Percentiles rank a stretch among this genome's conserved stretches.
These are phyloP conservation scores for Fremontodendron californicum DNA, from an alignment of 345 rosid genomes.

Conservation along the genomic window DNA sequence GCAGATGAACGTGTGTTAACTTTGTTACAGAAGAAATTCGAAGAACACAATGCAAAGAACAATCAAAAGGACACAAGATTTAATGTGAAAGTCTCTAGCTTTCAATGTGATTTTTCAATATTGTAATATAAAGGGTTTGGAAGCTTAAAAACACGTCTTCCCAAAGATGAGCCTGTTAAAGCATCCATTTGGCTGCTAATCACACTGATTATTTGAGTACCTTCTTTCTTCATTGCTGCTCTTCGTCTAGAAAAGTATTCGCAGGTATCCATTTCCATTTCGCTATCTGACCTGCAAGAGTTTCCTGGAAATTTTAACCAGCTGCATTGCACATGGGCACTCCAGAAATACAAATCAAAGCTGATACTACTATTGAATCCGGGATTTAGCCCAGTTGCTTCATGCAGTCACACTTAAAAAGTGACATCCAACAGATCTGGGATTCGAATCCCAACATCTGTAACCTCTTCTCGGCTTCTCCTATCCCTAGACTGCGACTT, in stretches of 20 bases:
- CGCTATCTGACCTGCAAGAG: slow-evolving; percentile 46
- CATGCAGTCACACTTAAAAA: too few species aligned
- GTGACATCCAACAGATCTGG: too few species aligned
- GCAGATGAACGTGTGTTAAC: background rate
- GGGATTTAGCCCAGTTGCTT: too few species aligned
- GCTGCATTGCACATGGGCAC: background rate
- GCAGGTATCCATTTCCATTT: slow-evolving; percentile 31
- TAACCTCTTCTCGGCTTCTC: too few species aligned
- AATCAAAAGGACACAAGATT: background rate
- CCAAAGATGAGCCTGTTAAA: slow-evolving; percentile 38
- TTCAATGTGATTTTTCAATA: slow-evolving; percentile 20
- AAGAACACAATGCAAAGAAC: background rate
- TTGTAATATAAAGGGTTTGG: slow-evolving; percentile 48
- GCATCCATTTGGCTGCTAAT: slow-evolving; percentile 72
- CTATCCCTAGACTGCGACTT: too few species aligned
- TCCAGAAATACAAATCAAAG: background rate
- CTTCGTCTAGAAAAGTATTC: slow-evolving; percentile 38
- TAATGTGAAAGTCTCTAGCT: slow-evolving; percentile 9
- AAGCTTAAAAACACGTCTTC: slow-evolving; percentile 57
- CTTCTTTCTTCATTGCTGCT: slow-evolving; percentile 29
- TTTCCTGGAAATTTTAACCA: background rate
- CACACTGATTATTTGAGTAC: slow-evolving; percentile 40
- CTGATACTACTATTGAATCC: background rate
- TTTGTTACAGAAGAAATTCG: background rate
- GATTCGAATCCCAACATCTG: too few species aligned